Percentiles rank a stretch among this genome's conserved stretches.
phyloP scores from a whole-genome alignment of 2,329 filamentous ascomycete species.

The Hypoxylon sp. region DNA sequence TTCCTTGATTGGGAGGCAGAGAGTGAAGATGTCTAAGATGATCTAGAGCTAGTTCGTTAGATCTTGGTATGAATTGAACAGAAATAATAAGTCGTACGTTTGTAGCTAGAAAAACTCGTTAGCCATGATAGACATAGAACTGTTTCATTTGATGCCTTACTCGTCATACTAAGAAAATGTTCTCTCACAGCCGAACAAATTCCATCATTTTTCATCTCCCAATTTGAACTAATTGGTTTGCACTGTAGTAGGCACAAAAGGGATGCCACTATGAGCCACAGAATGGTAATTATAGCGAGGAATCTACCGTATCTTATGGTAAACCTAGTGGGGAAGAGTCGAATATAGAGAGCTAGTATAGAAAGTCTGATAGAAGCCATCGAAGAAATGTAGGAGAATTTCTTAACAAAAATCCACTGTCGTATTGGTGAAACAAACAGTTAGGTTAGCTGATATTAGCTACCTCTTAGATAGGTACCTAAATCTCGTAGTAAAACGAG shows the following conservation, averaged over 20 bases:
- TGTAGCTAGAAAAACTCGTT: neutral
- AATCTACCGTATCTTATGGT: neutral
- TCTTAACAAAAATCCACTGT: neutral
- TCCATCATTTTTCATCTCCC: neutral
- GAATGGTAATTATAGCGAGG: neutral
- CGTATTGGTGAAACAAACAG: neutral
- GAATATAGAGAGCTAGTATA: neutral
- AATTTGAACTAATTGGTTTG: neutral
- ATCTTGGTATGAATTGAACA: neutral
- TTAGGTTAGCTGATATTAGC: neutral
- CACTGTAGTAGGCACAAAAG: neutral
- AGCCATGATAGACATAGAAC: neutral
- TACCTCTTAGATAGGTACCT: neutral
- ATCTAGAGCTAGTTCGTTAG: neutral
- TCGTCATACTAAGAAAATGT: neutral
- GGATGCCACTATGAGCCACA: neutral
- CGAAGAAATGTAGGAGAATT: neutral
- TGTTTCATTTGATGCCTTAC: neutral
- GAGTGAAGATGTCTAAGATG: neutral
- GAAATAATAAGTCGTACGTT: neutral
- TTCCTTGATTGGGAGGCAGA: slow-evolving; percentile 1
- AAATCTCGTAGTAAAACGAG: neutral
- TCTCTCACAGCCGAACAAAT: neutral
- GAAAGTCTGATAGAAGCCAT: neutral
- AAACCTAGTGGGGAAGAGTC: slow-evolving; percentile 1